phyloP scores from a whole-genome alignment of 257 asterid genomes.

The Gentiana dahurica region DNA sequence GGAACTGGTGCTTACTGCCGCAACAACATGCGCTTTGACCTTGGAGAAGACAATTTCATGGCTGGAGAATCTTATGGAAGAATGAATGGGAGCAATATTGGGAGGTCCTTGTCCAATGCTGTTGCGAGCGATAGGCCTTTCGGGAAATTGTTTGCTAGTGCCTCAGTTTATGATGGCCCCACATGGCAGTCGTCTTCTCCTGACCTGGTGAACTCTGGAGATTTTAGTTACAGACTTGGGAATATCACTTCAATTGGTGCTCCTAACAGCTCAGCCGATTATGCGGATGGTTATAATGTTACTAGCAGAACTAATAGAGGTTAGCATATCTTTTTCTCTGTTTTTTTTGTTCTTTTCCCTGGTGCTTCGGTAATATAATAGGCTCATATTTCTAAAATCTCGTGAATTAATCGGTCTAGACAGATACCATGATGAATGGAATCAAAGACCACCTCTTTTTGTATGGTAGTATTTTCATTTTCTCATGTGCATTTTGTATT shows the following conservation, averaged over 20 bases:
- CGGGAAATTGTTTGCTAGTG: constrained; percentile 22
- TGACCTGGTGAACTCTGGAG: constrained; percentile 31
- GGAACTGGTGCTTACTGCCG: constrained; percentile 26
- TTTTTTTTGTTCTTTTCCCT: not conserved
- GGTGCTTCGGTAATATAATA: too few relatives aligned
- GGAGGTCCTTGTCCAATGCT: constrained; percentile 28
- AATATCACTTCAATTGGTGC: constrained; percentile 34
- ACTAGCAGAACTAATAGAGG: constrained; percentile 67
- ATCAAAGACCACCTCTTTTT: too few relatives aligned
- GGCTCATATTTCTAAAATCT: too few relatives aligned
- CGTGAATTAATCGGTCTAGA: too few relatives aligned
- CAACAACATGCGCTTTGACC: constrained; percentile 24
- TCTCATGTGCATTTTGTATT: too few relatives aligned
- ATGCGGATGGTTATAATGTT: constrained; percentile 41
- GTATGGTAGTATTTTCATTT: too few relatives aligned
- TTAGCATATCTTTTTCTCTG: constrained; percentile 13
- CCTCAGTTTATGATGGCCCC: constrained; percentile 10
- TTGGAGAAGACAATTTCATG: constrained; percentile 27
- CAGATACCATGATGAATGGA: too few relatives aligned
- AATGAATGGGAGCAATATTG: constrained; percentile 29
- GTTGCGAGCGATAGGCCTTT: constrained; percentile 19
- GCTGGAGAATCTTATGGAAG: constrained; percentile 34
- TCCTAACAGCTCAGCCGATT: constrained; percentile 35
- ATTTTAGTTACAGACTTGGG: constrained; percentile 41
- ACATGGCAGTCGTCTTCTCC: constrained; percentile 45